These are phyloP conservation scores for Ustilago esculenta DNA, from an alignment of 1,284 basidiomycete species.

Conservation along the genomic window DNA sequence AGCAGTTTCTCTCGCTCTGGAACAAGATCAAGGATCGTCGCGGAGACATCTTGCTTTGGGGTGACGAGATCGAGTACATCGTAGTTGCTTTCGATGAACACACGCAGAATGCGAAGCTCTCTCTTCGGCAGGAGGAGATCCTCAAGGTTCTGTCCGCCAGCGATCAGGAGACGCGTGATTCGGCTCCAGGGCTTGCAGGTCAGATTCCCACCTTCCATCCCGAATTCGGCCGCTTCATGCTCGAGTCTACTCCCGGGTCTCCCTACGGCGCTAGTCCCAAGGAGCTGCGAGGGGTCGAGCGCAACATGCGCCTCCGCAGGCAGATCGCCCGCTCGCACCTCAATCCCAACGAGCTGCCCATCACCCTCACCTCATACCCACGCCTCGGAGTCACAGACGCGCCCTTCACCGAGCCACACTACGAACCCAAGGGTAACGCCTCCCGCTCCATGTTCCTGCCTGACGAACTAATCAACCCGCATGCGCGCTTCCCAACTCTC, in stretches of 20 bases:
- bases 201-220: conserved; percentile 91
- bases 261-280: conserved; percentile 88
- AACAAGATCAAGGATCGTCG: conserved; percentile 86
- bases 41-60: conserved; percentile 97
- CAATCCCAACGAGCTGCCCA: conserved; percentile 83
- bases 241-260: conserved; percentile 94
- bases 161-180: conserved; percentile 73
- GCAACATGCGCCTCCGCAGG: conserved; percentile 88
- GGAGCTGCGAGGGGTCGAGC: conserved; percentile 88
- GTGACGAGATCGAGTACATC: conserved; percentile 99
- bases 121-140: conserved; percentile 92
- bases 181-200: conserved; percentile 71
- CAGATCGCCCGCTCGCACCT: conserved; percentile 85
- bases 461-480: conserved; percentile 94
- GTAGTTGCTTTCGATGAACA: conserved; percentile 86
- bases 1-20: conserved; percentile 94
- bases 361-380: conserved; percentile 96
- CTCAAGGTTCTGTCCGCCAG: conserved; percentile 76
- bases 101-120: conserved; percentile 83
- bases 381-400: conserved; percentile 83
- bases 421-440: conserved; percentile 78
- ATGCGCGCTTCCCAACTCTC: conserved; percentile 96
- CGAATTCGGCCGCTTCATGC: conserved; percentile 98
- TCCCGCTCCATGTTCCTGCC: conserved; percentile 93
- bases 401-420: conserved; percentile 88